Percentiles rank a stretch among this genome's conserved stretches.
phyloP scores from a whole-genome alignment of 164 flowering plant genomes.

The Hamamelis virginiana region DNA sequence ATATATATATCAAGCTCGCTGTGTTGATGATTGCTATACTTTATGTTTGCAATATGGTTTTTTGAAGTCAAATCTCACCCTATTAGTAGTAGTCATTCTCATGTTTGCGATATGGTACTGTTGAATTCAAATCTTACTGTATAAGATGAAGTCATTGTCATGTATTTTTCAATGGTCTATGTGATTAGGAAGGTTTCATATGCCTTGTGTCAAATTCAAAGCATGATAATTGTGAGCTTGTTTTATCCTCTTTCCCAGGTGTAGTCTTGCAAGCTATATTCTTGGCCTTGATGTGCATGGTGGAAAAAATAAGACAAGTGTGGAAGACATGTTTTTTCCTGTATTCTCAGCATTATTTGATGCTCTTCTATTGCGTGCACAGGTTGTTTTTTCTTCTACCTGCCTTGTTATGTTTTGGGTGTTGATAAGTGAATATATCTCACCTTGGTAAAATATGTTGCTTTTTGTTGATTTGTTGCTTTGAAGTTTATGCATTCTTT shows the following conservation, averaged over 20 bases:
- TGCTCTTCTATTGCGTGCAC: conserved; percentile 82
- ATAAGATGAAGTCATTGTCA: neutral
- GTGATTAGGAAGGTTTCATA: neutral
- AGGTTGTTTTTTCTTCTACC: conserved; percentile 44
- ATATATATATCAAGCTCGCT: neutral
- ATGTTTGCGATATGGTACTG: neutral
- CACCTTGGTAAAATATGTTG: too few species aligned
- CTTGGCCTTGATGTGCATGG: conserved; percentile 52
- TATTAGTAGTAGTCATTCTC: neutral
- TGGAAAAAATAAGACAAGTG: conserved; percentile 34
- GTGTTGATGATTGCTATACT: neutral
- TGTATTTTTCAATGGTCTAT: neutral
- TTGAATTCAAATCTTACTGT: neutral
- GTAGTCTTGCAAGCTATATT: conserved; percentile 70
- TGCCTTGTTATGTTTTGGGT: neutral
- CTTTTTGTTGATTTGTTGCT: too few species aligned
- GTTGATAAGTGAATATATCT: neutral
- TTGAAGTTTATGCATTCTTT: too few species aligned
- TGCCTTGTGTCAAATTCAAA: conserved; percentile 1
- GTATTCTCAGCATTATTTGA: conserved; percentile 77
- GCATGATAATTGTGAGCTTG: conserved; percentile 5
- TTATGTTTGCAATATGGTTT: neutral
- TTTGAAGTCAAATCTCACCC: neutral
- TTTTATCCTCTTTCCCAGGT: conserved; percentile 46
- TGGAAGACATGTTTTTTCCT: conserved; percentile 55